Evolutionary conservation across 306 rosid genomes (phyloP).

Genomic region (Vachellia collinsii): DNA sequence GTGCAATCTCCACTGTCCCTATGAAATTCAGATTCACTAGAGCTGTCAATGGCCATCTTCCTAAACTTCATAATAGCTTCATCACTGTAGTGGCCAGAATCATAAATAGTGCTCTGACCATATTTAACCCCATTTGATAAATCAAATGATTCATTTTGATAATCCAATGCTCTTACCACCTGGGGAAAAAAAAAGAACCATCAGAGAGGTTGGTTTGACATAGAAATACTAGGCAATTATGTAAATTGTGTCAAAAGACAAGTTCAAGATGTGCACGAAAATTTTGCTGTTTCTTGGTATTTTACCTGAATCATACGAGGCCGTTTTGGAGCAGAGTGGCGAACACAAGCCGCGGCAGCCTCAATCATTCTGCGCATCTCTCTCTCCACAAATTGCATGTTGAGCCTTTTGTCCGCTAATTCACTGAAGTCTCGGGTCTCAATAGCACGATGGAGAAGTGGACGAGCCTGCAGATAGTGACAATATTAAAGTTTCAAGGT

Average conservation of each 20-base stretch:
- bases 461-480: constrained; percentile 74
- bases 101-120: constrained; percentile 81
- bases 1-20: constrained; percentile 46
- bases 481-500: constrained; percentile 12
- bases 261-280: background rate
- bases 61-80: constrained; percentile 60
- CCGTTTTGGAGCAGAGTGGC: constrained; percentile 86
- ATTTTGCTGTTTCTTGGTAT: constrained; percentile 6
- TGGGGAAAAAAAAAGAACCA: constrained; percentile 36
- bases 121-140: constrained; percentile 85
- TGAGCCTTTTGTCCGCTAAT: constrained; percentile 75
- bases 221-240: constrained; percentile 1
- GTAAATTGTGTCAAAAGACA: background rate
- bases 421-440: constrained; percentile 63
- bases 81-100: constrained; percentile 70
- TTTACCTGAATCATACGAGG: constrained; percentile 93
- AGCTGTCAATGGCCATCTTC: constrained; percentile 58
- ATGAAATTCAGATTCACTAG: constrained; percentile 53
- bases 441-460: constrained; percentile 65
- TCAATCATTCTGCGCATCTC: constrained; percentile 86
- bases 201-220: constrained; percentile 8
- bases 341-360: constrained; percentile 95
- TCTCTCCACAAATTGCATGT: constrained; percentile 55
- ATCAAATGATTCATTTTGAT: constrained; percentile 63
- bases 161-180: constrained; percentile 85